Base-by-base conservation (phyloP, 176 grass and related monocot species). In the Saccharum spontaneum region DNA sequence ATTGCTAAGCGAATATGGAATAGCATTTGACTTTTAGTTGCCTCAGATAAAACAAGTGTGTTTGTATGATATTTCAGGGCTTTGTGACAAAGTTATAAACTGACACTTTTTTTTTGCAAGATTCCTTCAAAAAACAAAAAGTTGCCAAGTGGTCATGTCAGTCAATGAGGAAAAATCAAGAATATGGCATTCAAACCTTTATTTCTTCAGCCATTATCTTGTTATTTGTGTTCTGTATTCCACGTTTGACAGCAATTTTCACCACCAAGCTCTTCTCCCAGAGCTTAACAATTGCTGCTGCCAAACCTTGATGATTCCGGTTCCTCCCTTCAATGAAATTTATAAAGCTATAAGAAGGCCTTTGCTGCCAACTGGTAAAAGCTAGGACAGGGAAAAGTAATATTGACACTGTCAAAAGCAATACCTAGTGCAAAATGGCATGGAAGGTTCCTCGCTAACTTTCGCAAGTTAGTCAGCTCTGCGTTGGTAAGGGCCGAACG, bases 391-490 rank as follows among this genome's bases (percentile, higher is more conserved):
- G 12, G 3, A 28, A 68, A 76, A 67, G 43, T 55, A 30, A 79
- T 67, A 71, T 13, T 24, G 59, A 62, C 59, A 61, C 75, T 80
- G 54, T 75, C 37, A 7, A 77, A 86, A 87, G 71, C 34, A 89
- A 68, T 90, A 95, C 97, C 97, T 73, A 98, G 88, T 81, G 97
- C 93, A 94, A 98, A 98, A 91, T 98, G 97, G 81, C 83, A 90
- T 59, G 97, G 97, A 45, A 98, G 91, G 66, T 83, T 77, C 83
- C 93, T 92, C 24, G 93, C 93, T 68, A 92, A 80, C 77, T 93
- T 92, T 5, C 91, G 72, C 50, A 98, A 80, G 88, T 93, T 90
- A 57, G 93, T 98, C 13, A 92, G 69, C 88, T 98, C 97, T 64
- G 91, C 41, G 24, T 92, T 93, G n/a, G 93, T 92, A 65, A 98